These are phyloP conservation scores for Phytophthora pinifolia DNA, from an alignment of 352 stramenopile genomes.

Conservation along the genomic window DNA sequence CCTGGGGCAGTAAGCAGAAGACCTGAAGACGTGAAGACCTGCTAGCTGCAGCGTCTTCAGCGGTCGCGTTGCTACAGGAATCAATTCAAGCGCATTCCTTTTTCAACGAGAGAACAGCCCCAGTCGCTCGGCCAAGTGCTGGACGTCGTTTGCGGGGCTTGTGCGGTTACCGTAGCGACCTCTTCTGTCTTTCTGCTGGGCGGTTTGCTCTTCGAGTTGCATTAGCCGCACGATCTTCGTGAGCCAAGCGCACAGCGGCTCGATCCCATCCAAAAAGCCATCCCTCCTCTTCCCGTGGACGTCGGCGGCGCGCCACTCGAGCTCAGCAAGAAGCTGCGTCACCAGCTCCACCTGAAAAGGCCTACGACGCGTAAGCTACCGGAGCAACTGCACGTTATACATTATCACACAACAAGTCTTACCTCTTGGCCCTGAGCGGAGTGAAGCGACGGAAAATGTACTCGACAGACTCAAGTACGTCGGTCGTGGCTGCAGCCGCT, in stretches of 20 bases:
- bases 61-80: slow-evolving; percentile 18
- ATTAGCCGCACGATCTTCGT: slow-evolving; percentile 59
- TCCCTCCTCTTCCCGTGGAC: slow-evolving; percentile 29
- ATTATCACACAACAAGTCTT: slow-evolving; percentile 1
- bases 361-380: slow-evolving; percentile 19
- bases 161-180: slow-evolving; percentile 5
- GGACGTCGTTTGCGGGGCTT: slow-evolving; percentile 25
- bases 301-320: slow-evolving; percentile 51
- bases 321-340: slow-evolving; percentile 43
- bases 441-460: slow-evolving; percentile 61
- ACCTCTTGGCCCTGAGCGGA: slow-evolving; percentile 40
- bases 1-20: slow-evolving; percentile 36
- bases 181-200: slow-evolving; percentile 24
- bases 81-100: slow-evolving; percentile 9
- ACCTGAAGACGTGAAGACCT: background rate
- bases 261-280: slow-evolving; percentile 27
- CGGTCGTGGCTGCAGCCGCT: slow-evolving; percentile 9
- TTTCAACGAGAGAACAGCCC: slow-evolving; percentile 21
- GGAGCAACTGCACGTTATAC: background rate
- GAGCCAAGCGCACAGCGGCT: slow-evolving; percentile 43
- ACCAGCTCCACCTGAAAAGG: slow-evolving; percentile 58
- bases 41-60: slow-evolving; percentile 3
- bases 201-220: slow-evolving; percentile 38
- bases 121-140: slow-evolving; percentile 30
- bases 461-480: slow-evolving; percentile 58